These are phyloP conservation scores for Ceratobasidium sp. DNA, from an alignment of 1,284 basidiomycete species.

Conservation along the genomic window DNA sequence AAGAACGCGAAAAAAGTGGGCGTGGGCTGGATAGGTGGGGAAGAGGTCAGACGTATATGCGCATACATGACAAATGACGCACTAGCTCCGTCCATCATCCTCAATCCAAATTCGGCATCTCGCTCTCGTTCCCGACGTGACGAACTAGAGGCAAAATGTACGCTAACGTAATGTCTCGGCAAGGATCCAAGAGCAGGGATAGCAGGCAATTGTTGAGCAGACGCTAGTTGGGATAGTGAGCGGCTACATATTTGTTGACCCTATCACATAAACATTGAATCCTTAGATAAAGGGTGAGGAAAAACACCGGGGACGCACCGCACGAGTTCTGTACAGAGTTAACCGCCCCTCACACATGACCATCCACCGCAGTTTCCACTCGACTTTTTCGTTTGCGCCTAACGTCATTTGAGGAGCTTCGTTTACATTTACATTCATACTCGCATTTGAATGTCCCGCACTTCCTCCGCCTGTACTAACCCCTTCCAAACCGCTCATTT, in stretches of 20 bases:
- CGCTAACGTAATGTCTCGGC: slow-evolving; percentile 14
- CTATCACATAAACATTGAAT: background rate
- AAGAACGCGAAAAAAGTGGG: slow-evolving; percentile 18
- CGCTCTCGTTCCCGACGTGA: background rate
- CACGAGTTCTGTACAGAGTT: background rate
- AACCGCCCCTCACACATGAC: slow-evolving; percentile 20
- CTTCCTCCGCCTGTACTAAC: background rate
- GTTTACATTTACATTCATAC: background rate
- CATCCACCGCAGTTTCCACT: slow-evolving; percentile 29
- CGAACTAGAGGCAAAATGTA: slow-evolving; percentile 5
- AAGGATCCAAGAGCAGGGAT: background rate
- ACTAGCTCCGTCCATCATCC: slow-evolving; percentile 33
- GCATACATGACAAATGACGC: background rate
- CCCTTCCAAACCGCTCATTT: slow-evolving; percentile 42
- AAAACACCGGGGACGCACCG: background rate
- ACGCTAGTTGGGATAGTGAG: background rate
- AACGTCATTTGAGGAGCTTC: slow-evolving; percentile 7
- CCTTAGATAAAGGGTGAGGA: background rate
- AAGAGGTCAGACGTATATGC: background rate
- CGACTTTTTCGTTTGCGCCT: slow-evolving; percentile 19
- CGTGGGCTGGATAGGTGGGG: background rate
- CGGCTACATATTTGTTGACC: background rate
- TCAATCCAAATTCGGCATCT: slow-evolving; percentile 7
- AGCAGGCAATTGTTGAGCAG: slow-evolving; percentile 28
- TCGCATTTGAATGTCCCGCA: background rate